Percentiles rank a stretch among this genome's conserved stretches.
Conservation (phyloP, 176 grass and related monocot species). For the Eleusine indica region DNA sequence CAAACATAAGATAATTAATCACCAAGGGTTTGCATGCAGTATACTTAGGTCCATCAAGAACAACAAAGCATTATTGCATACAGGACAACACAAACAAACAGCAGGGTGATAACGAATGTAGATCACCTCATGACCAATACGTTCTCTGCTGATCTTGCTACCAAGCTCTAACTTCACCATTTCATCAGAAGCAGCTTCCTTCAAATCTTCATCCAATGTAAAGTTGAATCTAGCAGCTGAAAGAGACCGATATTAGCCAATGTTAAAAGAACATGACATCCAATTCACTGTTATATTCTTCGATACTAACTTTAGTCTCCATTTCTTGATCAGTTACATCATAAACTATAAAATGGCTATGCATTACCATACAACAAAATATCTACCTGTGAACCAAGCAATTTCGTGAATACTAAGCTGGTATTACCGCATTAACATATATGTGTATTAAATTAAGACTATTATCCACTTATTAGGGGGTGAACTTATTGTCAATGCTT, state of each 20-base stretch:
- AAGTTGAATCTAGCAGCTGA: constrained; percentile 95
- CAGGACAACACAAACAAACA: constrained; percentile 3
- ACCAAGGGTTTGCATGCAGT: background rate
- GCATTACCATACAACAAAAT: constrained; percentile 3
- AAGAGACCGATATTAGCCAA: constrained; percentile 33
- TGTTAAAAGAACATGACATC: constrained; percentile 25
- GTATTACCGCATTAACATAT: background rate
- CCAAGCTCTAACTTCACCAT: constrained; percentile 80
- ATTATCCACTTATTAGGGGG: constrained; percentile 8
- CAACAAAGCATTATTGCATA: background rate
- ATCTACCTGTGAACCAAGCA: constrained; percentile 25
- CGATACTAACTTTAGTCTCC: background rate
- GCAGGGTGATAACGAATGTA: background rate
- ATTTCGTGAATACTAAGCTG: background rate
- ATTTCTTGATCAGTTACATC: constrained; percentile 26
- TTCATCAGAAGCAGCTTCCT: constrained; percentile 83
- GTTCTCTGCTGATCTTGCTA: constrained; percentile 90
- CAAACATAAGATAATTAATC: constrained; percentile 36
- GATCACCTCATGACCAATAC: constrained; percentile 87
- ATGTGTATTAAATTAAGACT: constrained; percentile 19
- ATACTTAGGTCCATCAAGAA: constrained; percentile 27
- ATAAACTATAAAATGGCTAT: constrained; percentile 23
- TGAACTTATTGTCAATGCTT: constrained; percentile 22
- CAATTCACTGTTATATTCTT: constrained; percentile 8
- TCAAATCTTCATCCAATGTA: constrained; percentile 79